Evolutionary conservation across 305 asterid species (phyloP), one percentile per base, ranked within the genome.

Genomic region (Nicotiana rustica): DNA sequence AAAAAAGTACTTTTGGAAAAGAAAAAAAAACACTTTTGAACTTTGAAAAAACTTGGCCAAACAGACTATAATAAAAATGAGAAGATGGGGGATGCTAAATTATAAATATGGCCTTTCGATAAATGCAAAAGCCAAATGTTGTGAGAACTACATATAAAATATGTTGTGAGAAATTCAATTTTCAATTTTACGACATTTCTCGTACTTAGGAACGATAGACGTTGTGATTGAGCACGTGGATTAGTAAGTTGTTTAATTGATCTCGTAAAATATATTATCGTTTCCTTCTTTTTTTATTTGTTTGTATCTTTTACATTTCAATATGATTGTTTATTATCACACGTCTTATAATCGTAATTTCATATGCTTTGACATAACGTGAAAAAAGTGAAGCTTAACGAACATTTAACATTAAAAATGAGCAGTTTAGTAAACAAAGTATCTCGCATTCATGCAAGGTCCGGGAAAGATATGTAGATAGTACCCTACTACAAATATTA

Each of bases 71-170:
- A 0, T 1, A 33, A 69, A 69, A 33, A 57, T 69, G 77, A 69
- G 57, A 69, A 36, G 38, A 6, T 71, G 41, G 41, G 52, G 79
- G 25, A 41, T 71, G 49, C 31, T 71, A 44, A 70, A 12, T 73
- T 47, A 49, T 47, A 73, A 25, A 73, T 47, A 49, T 25, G 79
- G 13, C 79, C 79, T 73, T 73, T 73, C 64, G 21, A 73, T 21
- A 8, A 14, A 47, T 47, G 19, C 21, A 73, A 71, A 73, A 73
- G 79, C 44, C 79, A 73, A 21, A 13, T 73, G 79, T 5, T 13
- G 6, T 73, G 14, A 25, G 64, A 49, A 49, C 44, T 21, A 49
- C 41, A 73, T 47, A 73, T 52, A 52, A 17, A 49, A 47, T 17
- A 57, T 57, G 64, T 57, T 57, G 18, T 57, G 21, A 57, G 64